These are phyloP conservation scores for Aspergillus sp. DNA, from an alignment of 2,329 filamentous ascomycete genomes.

Conservation along the genomic window DNA sequence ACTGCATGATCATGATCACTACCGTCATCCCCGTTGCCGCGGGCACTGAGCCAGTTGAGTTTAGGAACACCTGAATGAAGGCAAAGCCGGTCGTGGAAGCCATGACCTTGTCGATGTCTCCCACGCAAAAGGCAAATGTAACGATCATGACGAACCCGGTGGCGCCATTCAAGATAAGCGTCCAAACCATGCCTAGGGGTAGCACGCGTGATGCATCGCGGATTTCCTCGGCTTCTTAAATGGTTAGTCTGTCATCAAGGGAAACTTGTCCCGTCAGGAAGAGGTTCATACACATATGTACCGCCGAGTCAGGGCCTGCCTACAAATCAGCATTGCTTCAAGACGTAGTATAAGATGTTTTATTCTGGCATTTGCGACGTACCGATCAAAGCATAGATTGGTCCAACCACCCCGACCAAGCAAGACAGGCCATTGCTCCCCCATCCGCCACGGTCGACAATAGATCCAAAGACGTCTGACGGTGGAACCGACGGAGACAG, in stretches of 20 bases:
- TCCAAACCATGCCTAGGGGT: slow-evolving; percentile 51
- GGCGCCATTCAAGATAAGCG: slow-evolving; percentile 50
- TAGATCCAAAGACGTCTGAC: slow-evolving; percentile 34
- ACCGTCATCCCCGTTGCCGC: slow-evolving; percentile 50
- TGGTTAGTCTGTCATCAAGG: slow-evolving; percentile 1
- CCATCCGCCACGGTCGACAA: slow-evolving; percentile 43
- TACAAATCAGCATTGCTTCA: not conserved
- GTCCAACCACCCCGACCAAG: slow-evolving; percentile 38
- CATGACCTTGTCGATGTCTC: slow-evolving; percentile 42
- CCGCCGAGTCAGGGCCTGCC: slow-evolving; percentile 35
- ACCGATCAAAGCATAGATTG: slow-evolving; percentile 29
- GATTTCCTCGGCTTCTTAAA: slow-evolving; percentile 51
- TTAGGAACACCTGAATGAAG: slow-evolving; percentile 45
- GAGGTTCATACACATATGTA: slow-evolving; percentile 32
- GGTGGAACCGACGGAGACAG: slow-evolving; percentile 34
- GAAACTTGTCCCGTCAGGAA: no score
- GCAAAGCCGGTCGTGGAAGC: slow-evolving; percentile 49
- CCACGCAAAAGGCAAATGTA: slow-evolving; percentile 48
- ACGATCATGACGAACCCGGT: slow-evolving; percentile 51
- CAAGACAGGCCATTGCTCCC: slow-evolving; percentile 40
- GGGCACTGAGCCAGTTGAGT: slow-evolving; percentile 21
- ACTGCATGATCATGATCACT: slow-evolving; percentile 40
- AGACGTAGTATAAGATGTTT: no score
- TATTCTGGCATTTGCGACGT: not conserved
- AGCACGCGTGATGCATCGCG: slow-evolving; percentile 50